Conservation (phyloP, 495 filamentous ascomycete genomes). For the Xylaria sp. region DNA sequence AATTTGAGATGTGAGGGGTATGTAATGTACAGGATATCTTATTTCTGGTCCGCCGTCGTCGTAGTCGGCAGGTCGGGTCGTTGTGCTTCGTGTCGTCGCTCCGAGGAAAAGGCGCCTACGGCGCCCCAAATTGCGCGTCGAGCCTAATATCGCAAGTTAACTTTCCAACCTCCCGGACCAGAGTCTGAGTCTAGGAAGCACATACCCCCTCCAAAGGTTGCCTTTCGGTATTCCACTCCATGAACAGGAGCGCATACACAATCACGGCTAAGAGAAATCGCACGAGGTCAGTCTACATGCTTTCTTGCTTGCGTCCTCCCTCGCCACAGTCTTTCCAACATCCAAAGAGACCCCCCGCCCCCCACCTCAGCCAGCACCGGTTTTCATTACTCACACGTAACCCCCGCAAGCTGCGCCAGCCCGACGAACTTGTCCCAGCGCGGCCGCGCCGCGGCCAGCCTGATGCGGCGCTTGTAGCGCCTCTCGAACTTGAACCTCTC, state of each 20-base stretch:
- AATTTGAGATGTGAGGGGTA: conserved; percentile 8
- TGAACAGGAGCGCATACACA: conserved; percentile 76
- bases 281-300: conserved; percentile 7
- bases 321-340: background rate
- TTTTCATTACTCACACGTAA: conserved; percentile 67
- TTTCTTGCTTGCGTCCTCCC: background rate
- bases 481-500: conserved; percentile 88
- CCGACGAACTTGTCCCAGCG: conserved; percentile 74
- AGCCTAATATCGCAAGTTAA: conserved; percentile 33
- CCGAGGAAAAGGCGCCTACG: conserved; percentile 39
- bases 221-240: conserved; percentile 72
- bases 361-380: background rate
- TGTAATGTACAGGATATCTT: conserved; percentile 32
- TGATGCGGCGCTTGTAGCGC: conserved; percentile 70
- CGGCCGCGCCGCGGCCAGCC: conserved; percentile 77
- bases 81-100: conserved; percentile 32
- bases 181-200: background rate
- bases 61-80: conserved; percentile 35
- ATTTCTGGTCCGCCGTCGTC: conserved; percentile 29
- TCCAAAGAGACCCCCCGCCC: background rate
- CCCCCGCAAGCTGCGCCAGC: conserved; percentile 71
- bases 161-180: background rate
- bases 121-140: conserved; percentile 44
- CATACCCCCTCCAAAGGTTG: conserved; percentile 68
- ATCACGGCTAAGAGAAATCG: conserved; percentile 61